phyloP scores from a whole-genome alignment of 768 basidiomycete genomes.

The Leccinum uliginosum region DNA sequence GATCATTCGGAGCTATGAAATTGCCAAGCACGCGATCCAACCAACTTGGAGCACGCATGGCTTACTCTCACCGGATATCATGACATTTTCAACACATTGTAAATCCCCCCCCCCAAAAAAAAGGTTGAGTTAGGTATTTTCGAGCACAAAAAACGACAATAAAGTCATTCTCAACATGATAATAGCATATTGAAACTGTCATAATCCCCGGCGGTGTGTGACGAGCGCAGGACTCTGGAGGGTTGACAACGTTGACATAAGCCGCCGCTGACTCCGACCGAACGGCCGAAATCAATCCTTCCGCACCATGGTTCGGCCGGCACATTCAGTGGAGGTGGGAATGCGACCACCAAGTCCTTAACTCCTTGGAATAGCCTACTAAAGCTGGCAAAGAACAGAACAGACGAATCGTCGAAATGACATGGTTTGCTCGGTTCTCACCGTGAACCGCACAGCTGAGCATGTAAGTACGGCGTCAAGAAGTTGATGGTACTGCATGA shows the following conservation, averaged over 20 bases:
- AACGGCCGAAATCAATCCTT: neutral
- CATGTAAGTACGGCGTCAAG: no score
- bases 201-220: no score
- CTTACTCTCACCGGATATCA: neutral
- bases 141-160: no score
- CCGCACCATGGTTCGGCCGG: neutral
- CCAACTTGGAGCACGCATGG: neutral
- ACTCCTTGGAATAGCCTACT: neutral
- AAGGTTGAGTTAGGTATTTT: no score
- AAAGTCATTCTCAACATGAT: no score
- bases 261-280: no score
- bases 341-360: neutral
- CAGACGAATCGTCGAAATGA: neutral
- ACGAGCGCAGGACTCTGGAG: neutral
- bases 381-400: neutral
- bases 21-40: neutral
- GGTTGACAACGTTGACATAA: neutral
- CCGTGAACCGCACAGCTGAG: neutral
- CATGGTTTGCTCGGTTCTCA: neutral
- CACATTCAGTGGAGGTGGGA: neutral
- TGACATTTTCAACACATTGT: no score
- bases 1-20: neutral
- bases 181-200: no score
- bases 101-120: no score
- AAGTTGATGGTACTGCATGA: neutral